phyloP scores from a whole-genome alignment of 2,329 filamentous ascomycete genomes.

The Didymellaceae sp. region DNA sequence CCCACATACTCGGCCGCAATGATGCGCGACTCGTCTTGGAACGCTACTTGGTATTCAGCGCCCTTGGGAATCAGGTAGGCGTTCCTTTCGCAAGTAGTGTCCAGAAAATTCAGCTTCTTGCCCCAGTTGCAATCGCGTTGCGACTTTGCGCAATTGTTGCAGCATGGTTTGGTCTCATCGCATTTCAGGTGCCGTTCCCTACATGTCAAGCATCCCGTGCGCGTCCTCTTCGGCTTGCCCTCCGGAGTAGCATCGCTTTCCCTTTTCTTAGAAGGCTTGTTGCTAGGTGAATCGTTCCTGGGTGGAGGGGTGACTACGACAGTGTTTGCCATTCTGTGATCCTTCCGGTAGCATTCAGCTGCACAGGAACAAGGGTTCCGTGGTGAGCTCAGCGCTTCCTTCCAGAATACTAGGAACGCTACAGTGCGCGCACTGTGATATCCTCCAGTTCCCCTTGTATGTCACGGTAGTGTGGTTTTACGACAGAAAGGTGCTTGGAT shows the following conservation, averaged over 20 bases:
- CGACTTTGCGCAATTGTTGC: constrained; percentile 86
- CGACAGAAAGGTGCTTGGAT: neutral
- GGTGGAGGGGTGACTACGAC: constrained; percentile 30
- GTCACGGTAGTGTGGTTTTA: neutral
- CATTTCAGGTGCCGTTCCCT: constrained; percentile 90
- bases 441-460: neutral
- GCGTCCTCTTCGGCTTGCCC: constrained; percentile 79
- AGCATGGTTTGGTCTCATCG: constrained; percentile 73
- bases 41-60: constrained; percentile 74
- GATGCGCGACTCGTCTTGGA: constrained; percentile 85
- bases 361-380: neutral
- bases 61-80: constrained; percentile 54
- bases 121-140: constrained; percentile 85
- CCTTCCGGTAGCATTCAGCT: constrained; percentile 10
- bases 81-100: constrained; percentile 75
- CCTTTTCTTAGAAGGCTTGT: constrained; percentile 29
- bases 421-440: neutral
- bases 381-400: constrained; percentile 3
- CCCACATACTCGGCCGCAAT: constrained; percentile 91
- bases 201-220: constrained; percentile 91
- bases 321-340: constrained; percentile 28
- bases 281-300: constrained; percentile 28
- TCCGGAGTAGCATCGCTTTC: constrained; percentile 35
- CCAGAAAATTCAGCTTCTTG: constrained; percentile 88
- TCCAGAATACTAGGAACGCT: neutral